A percentile compares a stretch with the other conserved stretches of the same genome.
Conservation (phyloP, 2,329 filamentous ascomycete species). For the Penicillium frequentans region DNA sequence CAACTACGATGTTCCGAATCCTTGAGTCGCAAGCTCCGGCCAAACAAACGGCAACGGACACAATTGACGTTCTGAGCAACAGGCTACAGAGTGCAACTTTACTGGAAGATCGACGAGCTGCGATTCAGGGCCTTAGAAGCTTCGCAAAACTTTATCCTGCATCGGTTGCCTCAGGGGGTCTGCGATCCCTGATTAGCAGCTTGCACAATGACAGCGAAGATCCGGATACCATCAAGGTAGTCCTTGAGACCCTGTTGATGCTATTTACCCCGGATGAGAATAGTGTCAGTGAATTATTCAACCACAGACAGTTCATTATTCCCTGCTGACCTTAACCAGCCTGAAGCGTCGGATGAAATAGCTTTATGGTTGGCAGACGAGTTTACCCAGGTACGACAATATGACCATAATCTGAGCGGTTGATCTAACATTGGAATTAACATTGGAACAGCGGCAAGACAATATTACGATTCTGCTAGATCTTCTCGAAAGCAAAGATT, state of each 20-base stretch:
- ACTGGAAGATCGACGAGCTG: slow-evolving; percentile 89
- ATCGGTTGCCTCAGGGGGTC: slow-evolving; percentile 88
- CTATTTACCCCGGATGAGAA: slow-evolving; percentile 72
- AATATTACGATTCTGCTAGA: slow-evolving; percentile 90
- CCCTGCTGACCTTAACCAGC: slow-evolving; percentile 49
- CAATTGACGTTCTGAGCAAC: slow-evolving; percentile 84
- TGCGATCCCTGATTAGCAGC: slow-evolving; percentile 82
- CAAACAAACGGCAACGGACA: slow-evolving; percentile 93
- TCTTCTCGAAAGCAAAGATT: slow-evolving; percentile 82
- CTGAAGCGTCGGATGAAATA: slow-evolving; percentile 95
- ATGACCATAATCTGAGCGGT: slow-evolving; percentile 8
- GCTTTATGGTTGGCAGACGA: slow-evolving; percentile 95
- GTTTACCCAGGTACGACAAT: slow-evolving; percentile 74
- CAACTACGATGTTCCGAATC: slow-evolving; percentile 53
- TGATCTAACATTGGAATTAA: slow-evolving; percentile 56
- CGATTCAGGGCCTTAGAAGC: slow-evolving; percentile 88
- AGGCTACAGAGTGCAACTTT: slow-evolving; percentile 86
- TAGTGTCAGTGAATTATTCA: slow-evolving; percentile 49
- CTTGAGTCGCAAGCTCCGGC: slow-evolving; percentile 75
- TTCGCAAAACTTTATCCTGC: slow-evolving; percentile 97
- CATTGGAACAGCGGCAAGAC: slow-evolving; percentile 72
- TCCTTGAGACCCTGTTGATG: slow-evolving; percentile 92
- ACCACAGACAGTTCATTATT: background rate
- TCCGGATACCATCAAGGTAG: slow-evolving; percentile 92
- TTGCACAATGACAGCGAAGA: slow-evolving; percentile 87